These are phyloP conservation scores for Aureobasidium subglaciale DNA, from an alignment of 2,329 filamentous ascomycete genomes.

Conservation along the genomic window DNA sequence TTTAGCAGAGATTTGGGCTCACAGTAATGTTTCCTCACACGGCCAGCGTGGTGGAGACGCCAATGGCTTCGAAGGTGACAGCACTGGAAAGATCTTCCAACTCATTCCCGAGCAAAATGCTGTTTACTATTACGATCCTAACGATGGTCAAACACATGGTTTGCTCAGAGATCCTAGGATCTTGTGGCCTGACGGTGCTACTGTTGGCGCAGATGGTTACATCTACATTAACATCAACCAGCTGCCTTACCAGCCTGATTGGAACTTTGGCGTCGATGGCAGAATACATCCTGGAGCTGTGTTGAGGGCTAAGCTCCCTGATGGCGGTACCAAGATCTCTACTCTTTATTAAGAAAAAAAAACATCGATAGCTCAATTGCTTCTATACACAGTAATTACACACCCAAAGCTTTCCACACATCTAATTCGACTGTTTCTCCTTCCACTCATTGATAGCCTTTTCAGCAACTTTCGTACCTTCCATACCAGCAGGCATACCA, in stretches of 20 bases:
- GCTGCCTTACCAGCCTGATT: constrained; percentile 40
- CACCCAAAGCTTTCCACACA: neutral
- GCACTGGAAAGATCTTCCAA: constrained; percentile 39
- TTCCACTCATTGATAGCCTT: constrained; percentile 47
- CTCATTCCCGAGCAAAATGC: constrained; percentile 41
- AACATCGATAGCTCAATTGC: neutral
- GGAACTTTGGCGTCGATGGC: constrained; percentile 41
- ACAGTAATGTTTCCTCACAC: constrained; percentile 40
- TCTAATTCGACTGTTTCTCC: constrained; percentile 25
- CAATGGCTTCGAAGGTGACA: constrained; percentile 41
- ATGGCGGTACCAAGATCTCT: constrained; percentile 34
- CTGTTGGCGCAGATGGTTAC: constrained; percentile 38
- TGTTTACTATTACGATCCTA: constrained; percentile 39
- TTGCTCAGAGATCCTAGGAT: constrained; percentile 39
- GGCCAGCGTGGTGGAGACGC: constrained; percentile 41
- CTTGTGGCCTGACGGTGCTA: constrained; percentile 39
- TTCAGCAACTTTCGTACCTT: constrained; percentile 47
- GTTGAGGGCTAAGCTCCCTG: constrained; percentile 36
- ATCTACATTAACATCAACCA: constrained; percentile 46
- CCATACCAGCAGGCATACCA: constrained; percentile 48
- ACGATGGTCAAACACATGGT: constrained; percentile 29
- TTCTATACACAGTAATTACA: neutral
- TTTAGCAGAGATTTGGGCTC: constrained; percentile 34
- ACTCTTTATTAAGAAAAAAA: neutral
- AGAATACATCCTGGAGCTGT: constrained; percentile 40